Percentiles rank a stretch among this genome's conserved stretches.
phyloP scores from a whole-genome alignment of 768 basidiomycete genomes.

The Pleurotus tuoliensis region DNA sequence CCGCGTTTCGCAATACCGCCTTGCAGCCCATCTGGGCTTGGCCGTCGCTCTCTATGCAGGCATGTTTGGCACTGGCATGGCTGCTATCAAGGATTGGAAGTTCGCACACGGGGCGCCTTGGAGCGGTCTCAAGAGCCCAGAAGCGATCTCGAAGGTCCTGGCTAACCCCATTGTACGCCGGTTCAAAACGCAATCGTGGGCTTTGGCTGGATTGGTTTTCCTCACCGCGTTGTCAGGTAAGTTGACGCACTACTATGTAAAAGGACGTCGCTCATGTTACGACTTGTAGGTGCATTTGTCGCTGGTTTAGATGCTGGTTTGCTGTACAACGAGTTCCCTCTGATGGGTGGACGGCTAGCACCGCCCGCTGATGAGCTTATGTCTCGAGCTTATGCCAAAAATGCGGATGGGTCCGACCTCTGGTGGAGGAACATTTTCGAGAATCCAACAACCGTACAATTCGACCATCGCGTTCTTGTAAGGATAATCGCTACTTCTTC shows the following conservation, averaged over 20 bases:
- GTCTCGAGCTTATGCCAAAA: constrained; percentile 69
- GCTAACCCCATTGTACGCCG: constrained; percentile 51
- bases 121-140: constrained; percentile 44
- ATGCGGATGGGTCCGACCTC: constrained; percentile 63
- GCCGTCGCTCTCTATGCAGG: constrained; percentile 90
- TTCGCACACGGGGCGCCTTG: constrained; percentile 55
- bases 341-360: constrained; percentile 85
- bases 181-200: constrained; percentile 58
- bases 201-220: constrained; percentile 76
- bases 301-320: constrained; percentile 96
- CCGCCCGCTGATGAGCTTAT: constrained; percentile 85
- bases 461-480: constrained; percentile 90
- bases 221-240: constrained; percentile 89
- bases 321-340: constrained; percentile 96
- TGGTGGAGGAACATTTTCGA: constrained; percentile 98
- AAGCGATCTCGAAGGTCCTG: constrained; percentile 42
- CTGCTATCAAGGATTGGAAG: constrained; percentile 75
- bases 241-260: constrained; percentile 11
- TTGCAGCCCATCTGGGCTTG: constrained; percentile 91
- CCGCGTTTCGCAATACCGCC: constrained; percentile 93
- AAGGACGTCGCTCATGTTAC: neutral
- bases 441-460: constrained; percentile 97
- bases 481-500: constrained; percentile 25
- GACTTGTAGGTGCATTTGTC: constrained; percentile 82
- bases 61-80: constrained; percentile 82